Base-by-base conservation (phyloP, 2,329 filamentous ascomycete species). In the Ilyonectria mors-panacis region DNA sequence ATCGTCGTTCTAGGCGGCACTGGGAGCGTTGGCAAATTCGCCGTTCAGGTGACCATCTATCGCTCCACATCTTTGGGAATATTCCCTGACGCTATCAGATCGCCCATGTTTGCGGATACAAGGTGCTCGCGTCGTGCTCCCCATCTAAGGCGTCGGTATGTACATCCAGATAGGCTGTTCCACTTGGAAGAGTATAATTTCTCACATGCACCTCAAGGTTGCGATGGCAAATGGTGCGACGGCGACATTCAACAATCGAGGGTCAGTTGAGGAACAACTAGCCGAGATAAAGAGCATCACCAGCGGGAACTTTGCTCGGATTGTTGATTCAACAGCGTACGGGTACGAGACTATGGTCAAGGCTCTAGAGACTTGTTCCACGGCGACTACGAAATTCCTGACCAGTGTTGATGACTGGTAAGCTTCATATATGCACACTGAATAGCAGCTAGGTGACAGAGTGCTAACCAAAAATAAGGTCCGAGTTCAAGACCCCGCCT, bases 51-150 rank as follows among this genome's bases (percentile, higher is more conserved):
- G 60, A 23, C 9, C 17, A 6, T 26, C 7, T 23, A 45, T 13
- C 48, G 9, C 5, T 9, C 2, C 1, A 2, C 1, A 4, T 23
- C 4, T n/a, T 39, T 1, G 10, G 21, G 6, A 15, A n/a, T 2
- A 12, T 17, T 9, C 10, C 50, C 66, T 39, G 12, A 66, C 7
- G 21, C 5, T 6, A 15, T 5, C 54, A 82, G 80, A 65, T 83
- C 28, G 77, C 75, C 7, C 78, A 75, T 26, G 51, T 78, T 9
- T 78, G 76, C 44, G 80, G 81, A 10, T 81, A 78, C 66, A 80
- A 81, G 51, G 78, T 83, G 3, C 74, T 81, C 2, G 77, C 79
- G 1, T 79, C 79, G 3, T 81, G 78, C 54, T 82, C 81, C 1
- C 72, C 77, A 5, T 72, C 70, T 2, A 79, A 80, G 23, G 28